Evolutionary conservation across 164 flowering plant genomes (phyloP).

Genomic region (Macadamia integrifolia): DNA sequence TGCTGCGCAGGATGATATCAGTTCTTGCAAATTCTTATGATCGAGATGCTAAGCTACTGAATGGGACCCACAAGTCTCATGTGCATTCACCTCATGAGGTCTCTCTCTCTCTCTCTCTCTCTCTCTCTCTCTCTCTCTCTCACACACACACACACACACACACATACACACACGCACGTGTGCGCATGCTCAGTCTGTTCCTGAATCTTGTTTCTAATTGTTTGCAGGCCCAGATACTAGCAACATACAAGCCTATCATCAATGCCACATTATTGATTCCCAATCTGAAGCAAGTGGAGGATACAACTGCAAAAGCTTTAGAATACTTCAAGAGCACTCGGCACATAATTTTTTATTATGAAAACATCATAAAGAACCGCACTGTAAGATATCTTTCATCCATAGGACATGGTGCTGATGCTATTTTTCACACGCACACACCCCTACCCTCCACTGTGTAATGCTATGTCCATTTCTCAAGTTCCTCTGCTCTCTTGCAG

Average conservation of each 20-base stretch:
- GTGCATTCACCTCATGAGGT: constrained; percentile 58
- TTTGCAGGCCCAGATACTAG: constrained; percentile 57
- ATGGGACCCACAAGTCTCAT: constrained; percentile 75
- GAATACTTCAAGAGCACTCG: constrained; percentile 55
- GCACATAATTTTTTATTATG: constrained; percentile 55
- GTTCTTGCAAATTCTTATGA: constrained; percentile 59
- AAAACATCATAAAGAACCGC: constrained; percentile 47
- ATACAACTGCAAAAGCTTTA: constrained; percentile 32
- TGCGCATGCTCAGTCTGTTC: background rate
- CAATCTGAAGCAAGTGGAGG: constrained; percentile 33
- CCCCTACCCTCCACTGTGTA: background rate
- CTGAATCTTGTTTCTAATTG: background rate
- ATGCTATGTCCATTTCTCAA: constrained; percentile 11
- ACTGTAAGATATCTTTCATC: constrained; percentile 32
- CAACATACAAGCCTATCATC: constrained; percentile 52
- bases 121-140: background rate
- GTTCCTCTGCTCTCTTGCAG: constrained; percentile 28
- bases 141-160: background rate
- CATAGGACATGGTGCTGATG: background rate
- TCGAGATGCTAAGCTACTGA: constrained; percentile 42
- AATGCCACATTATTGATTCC: constrained; percentile 32
- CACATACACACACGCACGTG: background rate
- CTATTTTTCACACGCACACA: background rate
- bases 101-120: constrained; percentile 12
- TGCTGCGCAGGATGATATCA: constrained; percentile 52